A percentile compares a stretch with the other conserved stretches of the same genome.
These are phyloP conservation scores for Exsudoporus floridanus DNA, from an alignment of 1,284 basidiomycete genomes.

Conservation along the genomic window DNA sequence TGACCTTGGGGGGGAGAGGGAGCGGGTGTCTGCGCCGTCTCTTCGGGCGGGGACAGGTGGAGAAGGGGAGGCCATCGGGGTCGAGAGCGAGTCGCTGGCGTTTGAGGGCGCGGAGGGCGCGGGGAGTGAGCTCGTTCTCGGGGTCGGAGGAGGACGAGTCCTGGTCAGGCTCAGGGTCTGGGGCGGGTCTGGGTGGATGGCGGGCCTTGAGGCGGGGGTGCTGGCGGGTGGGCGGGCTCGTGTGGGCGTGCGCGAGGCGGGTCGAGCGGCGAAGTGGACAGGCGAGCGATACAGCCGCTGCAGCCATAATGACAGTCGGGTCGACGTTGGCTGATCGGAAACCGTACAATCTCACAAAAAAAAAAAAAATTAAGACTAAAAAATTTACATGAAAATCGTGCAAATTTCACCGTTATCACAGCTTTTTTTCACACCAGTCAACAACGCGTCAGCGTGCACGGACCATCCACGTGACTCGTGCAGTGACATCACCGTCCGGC, in stretches of 20 bases:
- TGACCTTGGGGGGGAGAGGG: background rate
- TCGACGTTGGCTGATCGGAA: slow-evolving; percentile 18
- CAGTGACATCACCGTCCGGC: background rate
- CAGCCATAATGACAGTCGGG: slow-evolving; percentile 28
- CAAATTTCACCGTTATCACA: background rate
- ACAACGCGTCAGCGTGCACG: slow-evolving; percentile 24
- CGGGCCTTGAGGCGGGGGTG: background rate
- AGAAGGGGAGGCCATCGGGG: slow-evolving; percentile 27
- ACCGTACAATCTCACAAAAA: slow-evolving; percentile 6
- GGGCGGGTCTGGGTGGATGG: background rate
- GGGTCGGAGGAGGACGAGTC: slow-evolving; percentile 24
- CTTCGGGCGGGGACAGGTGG: slow-evolving; percentile 13
- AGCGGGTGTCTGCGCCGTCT: slow-evolving; percentile 25
- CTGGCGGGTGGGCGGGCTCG: background rate
- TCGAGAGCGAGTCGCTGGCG: slow-evolving; percentile 34
- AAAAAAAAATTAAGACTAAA: slow-evolving; percentile 7
- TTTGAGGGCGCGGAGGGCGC: slow-evolving; percentile 36
- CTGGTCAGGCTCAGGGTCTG: slow-evolving; percentile 20
- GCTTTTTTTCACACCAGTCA: slow-evolving; percentile 8
- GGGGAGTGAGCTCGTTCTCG: slow-evolving; percentile 35
- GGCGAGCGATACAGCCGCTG: slow-evolving; percentile 31
- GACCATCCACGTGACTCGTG: slow-evolving; percentile 28
- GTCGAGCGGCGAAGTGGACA: slow-evolving; percentile 33
- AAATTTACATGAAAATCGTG: background rate
- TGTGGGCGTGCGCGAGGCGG: slow-evolving; percentile 27